A percentile compares a stretch with the other conserved stretches of the same genome.
These are phyloP conservation scores for Phytophthora tubulina DNA, from an alignment of 352 stramenopile species.

Conservation along the genomic window DNA sequence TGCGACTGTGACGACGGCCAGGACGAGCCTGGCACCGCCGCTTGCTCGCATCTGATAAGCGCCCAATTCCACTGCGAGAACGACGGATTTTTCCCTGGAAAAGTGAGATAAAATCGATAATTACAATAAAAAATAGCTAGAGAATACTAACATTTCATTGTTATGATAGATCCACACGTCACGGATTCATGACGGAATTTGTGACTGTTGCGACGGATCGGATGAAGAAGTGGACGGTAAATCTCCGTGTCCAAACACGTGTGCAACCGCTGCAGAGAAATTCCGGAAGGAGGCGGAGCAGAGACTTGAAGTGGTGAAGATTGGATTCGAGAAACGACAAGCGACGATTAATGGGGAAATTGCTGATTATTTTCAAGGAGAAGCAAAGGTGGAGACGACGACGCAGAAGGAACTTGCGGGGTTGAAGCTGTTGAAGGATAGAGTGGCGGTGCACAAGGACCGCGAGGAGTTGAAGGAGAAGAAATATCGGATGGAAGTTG, in stretches of 20 bases:
- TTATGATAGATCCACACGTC: slow-evolving; percentile 78
- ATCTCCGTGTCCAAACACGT: slow-evolving; percentile 60
- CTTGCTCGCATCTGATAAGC: slow-evolving; percentile 66
- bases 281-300: slow-evolving; percentile 49
- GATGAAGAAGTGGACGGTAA: slow-evolving; percentile 78
- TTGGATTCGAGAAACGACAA: slow-evolving; percentile 63
- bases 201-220: slow-evolving; percentile 97
- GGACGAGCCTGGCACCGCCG: slow-evolving; percentile 91
- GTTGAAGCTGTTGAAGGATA: slow-evolving; percentile 58
- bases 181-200: slow-evolving; percentile 94
- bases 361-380: slow-evolving; percentile 51
- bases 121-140: not conserved
- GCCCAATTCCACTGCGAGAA: slow-evolving; percentile 84
- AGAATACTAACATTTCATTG: not conserved
- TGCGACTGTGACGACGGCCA: slow-evolving; percentile 93
- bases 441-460: slow-evolving; percentile 71
- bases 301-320: slow-evolving; percentile 49
- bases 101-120: slow-evolving; percentile 39
- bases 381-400: slow-evolving; percentile 37
- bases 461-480: slow-evolving; percentile 73
- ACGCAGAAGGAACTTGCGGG: slow-evolving; percentile 49
- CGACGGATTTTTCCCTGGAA: slow-evolving; percentile 62
- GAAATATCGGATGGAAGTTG: slow-evolving; percentile 58
- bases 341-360: slow-evolving; percentile 52
- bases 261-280: slow-evolving; percentile 42